Evolutionary conservation across 305 asterid genomes (phyloP), one percentile per base, ranked within the genome.

Genomic region (Fraxinus baroniana): DNA sequence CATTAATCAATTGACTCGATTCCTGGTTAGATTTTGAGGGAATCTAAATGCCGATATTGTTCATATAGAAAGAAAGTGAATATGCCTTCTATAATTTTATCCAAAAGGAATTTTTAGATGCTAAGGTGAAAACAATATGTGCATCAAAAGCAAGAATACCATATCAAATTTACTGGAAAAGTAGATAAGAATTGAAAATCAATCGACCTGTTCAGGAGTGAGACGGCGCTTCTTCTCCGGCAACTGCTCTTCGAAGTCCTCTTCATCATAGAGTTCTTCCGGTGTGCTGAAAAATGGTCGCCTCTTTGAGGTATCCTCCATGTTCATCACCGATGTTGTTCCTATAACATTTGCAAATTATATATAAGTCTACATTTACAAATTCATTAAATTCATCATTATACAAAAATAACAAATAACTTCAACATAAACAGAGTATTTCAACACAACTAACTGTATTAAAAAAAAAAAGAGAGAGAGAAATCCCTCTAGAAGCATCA

Each of bases 201-300:
- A 41, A 78, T 74, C 37, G 68, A 95, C 99, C 97, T 96, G 99
- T 80, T 96, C 98, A 20, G 95, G 83, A 64, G 93, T 90, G 84
- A 96, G 98, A 10, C 99, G 98, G 83, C 99, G 97, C 82, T 96
- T 96, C 93, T 94, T 96, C 86, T 92, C 99, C 87, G 97, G 93
- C 89, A 81, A 79, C 89, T 92, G 98, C 86, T 94, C 98, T 80
- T 96, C 98, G 85, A 91, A 93, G 79, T 90, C 93, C 26, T 96
- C 99, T 49, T 96, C 98, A 32, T 94, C 99, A 28, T 91, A 94
- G 70, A 92, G 83, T 3, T 94, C 97, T 37, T 93, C 97, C 76
- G 87, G 85, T 74, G 93, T 81, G 95, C 90, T 90, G 89, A 92
- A 91, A 89, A 94, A 92, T 0, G 95, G 92, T 78, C 95, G 88